Percentiles rank a stretch among this genome's conserved stretches.
phyloP scores from a whole-genome alignment of 2,329 filamentous ascomycete genomes.

The Achaetomium macrosporum region DNA sequence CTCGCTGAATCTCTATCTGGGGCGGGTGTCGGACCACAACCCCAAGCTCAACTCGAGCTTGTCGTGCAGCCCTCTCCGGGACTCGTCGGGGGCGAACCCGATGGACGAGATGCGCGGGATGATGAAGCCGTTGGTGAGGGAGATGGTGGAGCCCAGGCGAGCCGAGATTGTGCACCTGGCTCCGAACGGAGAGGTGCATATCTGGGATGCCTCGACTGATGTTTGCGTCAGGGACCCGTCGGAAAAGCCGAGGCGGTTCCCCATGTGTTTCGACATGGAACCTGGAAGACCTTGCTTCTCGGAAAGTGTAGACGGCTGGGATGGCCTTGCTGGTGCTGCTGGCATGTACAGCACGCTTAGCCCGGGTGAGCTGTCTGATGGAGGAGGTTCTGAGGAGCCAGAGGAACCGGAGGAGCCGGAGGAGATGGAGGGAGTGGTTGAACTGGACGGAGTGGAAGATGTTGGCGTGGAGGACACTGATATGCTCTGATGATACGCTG shows the following conservation, averaged over 20 bases:
- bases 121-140: constrained; percentile 5
- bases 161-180: constrained; percentile 19
- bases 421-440: not conserved
- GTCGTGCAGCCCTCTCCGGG: not conserved
- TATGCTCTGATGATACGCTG: no score
- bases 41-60: constrained; percentile 19
- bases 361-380: not conserved
- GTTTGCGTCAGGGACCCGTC: constrained; percentile 9
- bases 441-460: not conserved
- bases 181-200: constrained; percentile 15
- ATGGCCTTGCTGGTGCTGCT: not conserved
- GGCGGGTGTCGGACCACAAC: constrained; percentile 15
- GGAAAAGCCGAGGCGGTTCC: constrained; percentile 7
- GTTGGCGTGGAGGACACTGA: not conserved
- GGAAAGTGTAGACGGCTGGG: not conserved
- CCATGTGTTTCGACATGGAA: not conserved
- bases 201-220: constrained; percentile 16
- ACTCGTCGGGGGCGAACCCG: constrained; percentile 4
- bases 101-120: constrained; percentile 8
- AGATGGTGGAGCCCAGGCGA: constrained; percentile 9
- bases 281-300: not conserved
- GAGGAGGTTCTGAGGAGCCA: not conserved
- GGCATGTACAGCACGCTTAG: not conserved
- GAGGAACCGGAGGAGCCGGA: not conserved
- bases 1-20: constrained; percentile 16